phyloP scores from a whole-genome alignment of 163 green algal genomes.

The Scenedesmus sp. region DNA sequence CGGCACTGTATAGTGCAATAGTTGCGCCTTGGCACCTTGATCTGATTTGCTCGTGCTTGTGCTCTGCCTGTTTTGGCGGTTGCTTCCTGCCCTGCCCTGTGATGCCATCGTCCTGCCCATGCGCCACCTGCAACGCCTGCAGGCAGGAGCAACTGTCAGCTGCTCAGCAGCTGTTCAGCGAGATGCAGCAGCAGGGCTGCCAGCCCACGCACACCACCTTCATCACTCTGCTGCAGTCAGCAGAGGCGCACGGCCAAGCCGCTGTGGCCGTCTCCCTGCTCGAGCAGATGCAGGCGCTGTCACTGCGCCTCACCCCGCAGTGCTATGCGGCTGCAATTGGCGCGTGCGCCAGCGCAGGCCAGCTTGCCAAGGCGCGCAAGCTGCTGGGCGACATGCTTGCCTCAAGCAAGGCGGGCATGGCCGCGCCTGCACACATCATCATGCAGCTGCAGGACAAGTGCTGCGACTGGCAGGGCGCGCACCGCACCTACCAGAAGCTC shows the following conservation, averaged over 20 bases:
- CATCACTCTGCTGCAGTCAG: conserved; percentile 50
- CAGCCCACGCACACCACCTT: conserved; percentile 51
- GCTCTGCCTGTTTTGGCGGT: neutral
- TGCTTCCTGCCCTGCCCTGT: neutral
- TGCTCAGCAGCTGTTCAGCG: conserved; percentile 30
- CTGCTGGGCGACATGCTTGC: conserved; percentile 38
- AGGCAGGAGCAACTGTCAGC: conserved; percentile 39
- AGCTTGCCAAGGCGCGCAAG: conserved; percentile 43
- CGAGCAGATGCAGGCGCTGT: conserved; percentile 48
- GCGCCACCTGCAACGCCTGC: neutral
- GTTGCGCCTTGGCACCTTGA: neutral
- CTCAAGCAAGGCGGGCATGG: conserved; percentile 41
- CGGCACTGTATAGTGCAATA: no score
- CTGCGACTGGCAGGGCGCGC: conserved; percentile 51
- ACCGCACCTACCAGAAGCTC: conserved; percentile 47
- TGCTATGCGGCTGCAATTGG: conserved; percentile 51
- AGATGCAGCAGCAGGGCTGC: conserved; percentile 44
- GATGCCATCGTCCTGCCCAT: no score
- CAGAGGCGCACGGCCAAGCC: conserved; percentile 12
- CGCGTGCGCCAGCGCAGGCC: conserved; percentile 39
- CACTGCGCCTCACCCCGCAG: conserved; percentile 43
- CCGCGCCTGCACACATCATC: conserved; percentile 50
- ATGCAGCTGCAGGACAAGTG: conserved; percentile 53
- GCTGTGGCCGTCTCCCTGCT: conserved; percentile 39
- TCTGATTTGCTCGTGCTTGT: neutral